phyloP scores from a whole-genome alignment of 306 rosid genomes.

The Bauhinia variegata region DNA sequence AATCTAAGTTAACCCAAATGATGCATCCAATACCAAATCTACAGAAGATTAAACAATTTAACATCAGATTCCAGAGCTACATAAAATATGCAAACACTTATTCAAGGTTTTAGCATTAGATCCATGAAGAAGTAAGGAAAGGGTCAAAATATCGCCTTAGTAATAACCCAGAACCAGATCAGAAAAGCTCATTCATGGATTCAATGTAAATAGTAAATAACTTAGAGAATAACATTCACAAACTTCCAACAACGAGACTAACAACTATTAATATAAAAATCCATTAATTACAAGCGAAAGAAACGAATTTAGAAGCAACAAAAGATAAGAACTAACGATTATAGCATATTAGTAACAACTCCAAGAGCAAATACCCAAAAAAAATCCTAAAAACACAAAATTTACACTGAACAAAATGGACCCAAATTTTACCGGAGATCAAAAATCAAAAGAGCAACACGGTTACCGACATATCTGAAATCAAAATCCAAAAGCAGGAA shows the following conservation, averaged over 20 bases:
- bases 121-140: not conserved
- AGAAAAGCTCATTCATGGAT: not conserved
- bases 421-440: not conserved
- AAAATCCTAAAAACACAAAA: not conserved
- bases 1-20: constrained; percentile 30
- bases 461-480: not conserved
- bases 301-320: not conserved
- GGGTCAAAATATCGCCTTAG: not conserved
- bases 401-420: not conserved
- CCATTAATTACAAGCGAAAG: not conserved
- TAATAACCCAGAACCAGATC: not conserved
- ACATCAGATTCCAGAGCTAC: not conserved
- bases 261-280: not conserved
- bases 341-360: not conserved
- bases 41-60: constrained; percentile 11
- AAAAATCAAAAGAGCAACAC: not conserved
- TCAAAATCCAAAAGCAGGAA: not conserved
- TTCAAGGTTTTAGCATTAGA: not conserved
- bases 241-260: not conserved
- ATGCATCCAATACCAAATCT: constrained; percentile 34
- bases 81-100: not conserved
- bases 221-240: too few relatives aligned
- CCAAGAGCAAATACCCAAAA: not conserved
- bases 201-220: not conserved
- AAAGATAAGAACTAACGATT: not conserved